Percentiles rank a stretch among this genome's conserved stretches.
These are phyloP conservation scores for Aspergillus novofumigatus DNA, from an alignment of 2,329 filamentous ascomycete species.

Conservation along the genomic window DNA sequence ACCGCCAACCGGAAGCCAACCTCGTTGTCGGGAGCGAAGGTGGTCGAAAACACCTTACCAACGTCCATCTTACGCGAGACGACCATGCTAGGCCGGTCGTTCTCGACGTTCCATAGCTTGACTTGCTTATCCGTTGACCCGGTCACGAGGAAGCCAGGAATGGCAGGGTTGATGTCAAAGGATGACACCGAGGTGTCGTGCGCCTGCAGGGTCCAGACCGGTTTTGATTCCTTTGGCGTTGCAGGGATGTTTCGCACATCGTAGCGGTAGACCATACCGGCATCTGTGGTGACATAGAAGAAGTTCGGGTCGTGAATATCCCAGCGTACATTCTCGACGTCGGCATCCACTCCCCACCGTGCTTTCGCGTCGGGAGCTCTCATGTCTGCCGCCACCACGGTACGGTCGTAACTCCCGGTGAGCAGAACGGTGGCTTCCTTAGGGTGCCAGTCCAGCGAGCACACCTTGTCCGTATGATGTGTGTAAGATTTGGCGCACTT, in stretches of 20 bases:
- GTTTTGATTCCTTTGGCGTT: constrained; percentile 70
- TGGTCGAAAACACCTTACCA: constrained; percentile 87
- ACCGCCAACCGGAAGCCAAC: constrained; percentile 90
- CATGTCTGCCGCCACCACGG: constrained; percentile 94
- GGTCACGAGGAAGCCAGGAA: constrained; percentile 90
- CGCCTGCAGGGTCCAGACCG: constrained; percentile 91
- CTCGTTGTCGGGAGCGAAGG: constrained; percentile 83
- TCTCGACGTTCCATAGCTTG: constrained; percentile 90
- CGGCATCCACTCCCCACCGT: constrained; percentile 90
- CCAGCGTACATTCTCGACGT: constrained; percentile 90
- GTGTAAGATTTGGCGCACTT: constrained; percentile 93
- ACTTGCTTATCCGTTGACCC: constrained; percentile 92
- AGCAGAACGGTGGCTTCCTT: constrained; percentile 82
- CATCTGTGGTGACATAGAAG: constrained; percentile 94
- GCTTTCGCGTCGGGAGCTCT: constrained; percentile 79
- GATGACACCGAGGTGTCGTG: constrained; percentile 89
- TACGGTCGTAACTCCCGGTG: constrained; percentile 92
- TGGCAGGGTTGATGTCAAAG: constrained; percentile 84
- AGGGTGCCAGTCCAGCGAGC: constrained; percentile 89
- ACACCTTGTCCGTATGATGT: constrained; percentile 97
- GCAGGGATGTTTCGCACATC: constrained; percentile 74
- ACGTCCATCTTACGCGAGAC: constrained; percentile 88
- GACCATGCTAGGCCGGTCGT: constrained; percentile 80
- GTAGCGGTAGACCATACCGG: constrained; percentile 86
- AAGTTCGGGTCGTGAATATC: constrained; percentile 87